These are phyloP conservation scores for Fragaria vesca DNA, from an alignment of 306 rosid genomes.

Conservation along the genomic window DNA sequence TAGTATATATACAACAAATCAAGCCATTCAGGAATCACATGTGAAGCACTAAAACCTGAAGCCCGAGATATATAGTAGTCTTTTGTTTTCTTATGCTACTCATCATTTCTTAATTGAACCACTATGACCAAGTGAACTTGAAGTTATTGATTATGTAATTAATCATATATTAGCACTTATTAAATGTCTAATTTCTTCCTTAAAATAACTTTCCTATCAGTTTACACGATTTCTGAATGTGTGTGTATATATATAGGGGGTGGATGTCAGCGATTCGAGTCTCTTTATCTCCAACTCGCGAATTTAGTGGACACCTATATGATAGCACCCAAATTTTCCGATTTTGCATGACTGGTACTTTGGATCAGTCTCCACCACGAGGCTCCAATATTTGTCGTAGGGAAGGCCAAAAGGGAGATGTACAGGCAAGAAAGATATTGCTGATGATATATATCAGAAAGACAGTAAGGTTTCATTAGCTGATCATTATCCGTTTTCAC, in stretches of 20 bases:
- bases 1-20: not conserved
- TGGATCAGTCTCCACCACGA: not conserved
- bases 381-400: not conserved
- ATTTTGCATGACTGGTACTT: not conserved
- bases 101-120: not conserved
- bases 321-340: no score
- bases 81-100: not conserved
- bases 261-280: no score
- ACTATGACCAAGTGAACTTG: not conserved
- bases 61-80: no score
- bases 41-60: not conserved
- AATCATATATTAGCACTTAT: not conserved
- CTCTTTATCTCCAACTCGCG: no score
- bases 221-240: no score
- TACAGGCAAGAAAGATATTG: not conserved
- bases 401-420: not conserved
- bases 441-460: not conserved
- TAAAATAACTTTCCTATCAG: no score
- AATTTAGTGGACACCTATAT: no score
- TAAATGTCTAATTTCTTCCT: not conserved
- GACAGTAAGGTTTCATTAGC: no score
- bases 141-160: not conserved
- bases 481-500: not conserved
- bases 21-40: constrained; percentile 3
- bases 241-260: no score